These are phyloP conservation scores for Parsonsia alboflavescens DNA, from an alignment of 257 asterid genomes.

Conservation along the genomic window DNA sequence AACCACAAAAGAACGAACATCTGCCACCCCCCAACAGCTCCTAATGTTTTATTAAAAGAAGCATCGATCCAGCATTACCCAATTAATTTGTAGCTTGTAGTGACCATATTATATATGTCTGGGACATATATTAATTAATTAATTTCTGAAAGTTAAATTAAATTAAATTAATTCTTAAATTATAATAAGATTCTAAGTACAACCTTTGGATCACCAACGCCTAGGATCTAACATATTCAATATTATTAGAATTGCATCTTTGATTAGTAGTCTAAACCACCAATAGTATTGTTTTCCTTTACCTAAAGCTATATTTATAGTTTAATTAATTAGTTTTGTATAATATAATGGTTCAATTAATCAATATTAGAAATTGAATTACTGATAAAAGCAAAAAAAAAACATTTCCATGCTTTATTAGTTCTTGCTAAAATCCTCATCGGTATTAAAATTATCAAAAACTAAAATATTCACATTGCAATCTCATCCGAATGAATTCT, in stretches of 20 bases:
- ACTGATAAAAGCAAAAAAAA: no score
- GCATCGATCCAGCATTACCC: not conserved
- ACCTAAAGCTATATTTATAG: no score
- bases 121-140: not conserved
- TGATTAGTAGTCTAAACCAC: not conserved
- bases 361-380: no score
- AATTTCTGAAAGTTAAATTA: not conserved
- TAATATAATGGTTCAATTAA: no score
- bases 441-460: no score
- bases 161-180: not conserved
- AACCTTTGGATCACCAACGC: constrained; percentile 57
- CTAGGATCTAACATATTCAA: constrained; percentile 38
- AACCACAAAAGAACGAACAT: no score
- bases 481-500: no score
- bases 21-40: not conserved
- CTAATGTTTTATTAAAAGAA: constrained; percentile 5
- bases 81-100: constrained; percentile 12
- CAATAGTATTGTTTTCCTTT: no score
- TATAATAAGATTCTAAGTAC: constrained; percentile 19
- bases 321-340: no score
- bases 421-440: no score
- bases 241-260: not conserved
- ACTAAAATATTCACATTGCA: no score
- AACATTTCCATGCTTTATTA: no score
- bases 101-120: constrained; percentile 9